Base-by-base conservation (phyloP, 2,329 filamentous ascomycete species). In the Paraconiothyrium sp. region DNA sequence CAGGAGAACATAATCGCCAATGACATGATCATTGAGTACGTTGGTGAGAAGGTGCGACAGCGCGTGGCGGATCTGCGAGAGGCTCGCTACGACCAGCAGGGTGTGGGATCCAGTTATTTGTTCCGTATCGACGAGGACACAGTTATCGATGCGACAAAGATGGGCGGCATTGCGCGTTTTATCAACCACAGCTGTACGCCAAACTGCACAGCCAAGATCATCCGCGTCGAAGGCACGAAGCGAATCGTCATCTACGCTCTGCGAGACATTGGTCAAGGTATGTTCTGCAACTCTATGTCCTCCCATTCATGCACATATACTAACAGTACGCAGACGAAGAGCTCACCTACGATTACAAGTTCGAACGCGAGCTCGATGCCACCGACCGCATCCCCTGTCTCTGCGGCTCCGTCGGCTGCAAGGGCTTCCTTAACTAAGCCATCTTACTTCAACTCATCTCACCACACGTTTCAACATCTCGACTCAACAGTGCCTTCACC, bases 21-120 rank as follows among this genome's bases (percentile, higher is more conserved):
- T 78, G 95, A 99, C 80, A 97, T 99, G 93, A 99, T 99, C 77
- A 99, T 99, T 75, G 95, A 99, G 81, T 99, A 99, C 76, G 95
- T 99, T 11, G 95, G 95, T 63, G 95, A 99, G 81, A 95, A 97
- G 79, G 93, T 99, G 41, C 89, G 95, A 60, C 95, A 99, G 80
- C 93, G 96, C 74, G 95, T 99, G 62, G 94, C 95, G n/a, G 95
- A 99, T 79, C 89, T 98, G 76, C 90, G 95, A 59, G 95, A 99
- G 82, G 88, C 90, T 67, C 89, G 90, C 62, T 99, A 99, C 78
- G 88, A 97, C 66, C 94, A 95, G 83, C 97, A 95, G 76, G 95
- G 95, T 55, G 97, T 99, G 67, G 95, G 95, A 61, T 97, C 93
- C 79, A 97, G 92, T 76, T 99, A 99, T 79, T 87, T 99, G 37